Conservation (phyloP, 1,284 basidiomycete genomes). For the Pseudozyma flocculosa region DNA sequence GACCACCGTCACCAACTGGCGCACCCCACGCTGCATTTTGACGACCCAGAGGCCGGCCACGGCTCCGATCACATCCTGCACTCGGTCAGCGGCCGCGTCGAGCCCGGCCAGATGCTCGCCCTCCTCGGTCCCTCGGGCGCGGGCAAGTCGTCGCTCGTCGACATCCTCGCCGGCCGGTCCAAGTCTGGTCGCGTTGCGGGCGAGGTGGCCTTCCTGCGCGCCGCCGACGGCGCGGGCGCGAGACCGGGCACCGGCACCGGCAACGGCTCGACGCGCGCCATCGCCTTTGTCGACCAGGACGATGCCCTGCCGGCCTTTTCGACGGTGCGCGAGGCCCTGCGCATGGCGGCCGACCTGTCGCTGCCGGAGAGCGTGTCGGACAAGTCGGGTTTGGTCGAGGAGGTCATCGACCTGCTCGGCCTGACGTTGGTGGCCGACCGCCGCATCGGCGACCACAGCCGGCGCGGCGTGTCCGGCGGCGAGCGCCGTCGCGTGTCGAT, state of each 20-base stretch:
- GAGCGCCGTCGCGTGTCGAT: conserved; percentile 43
- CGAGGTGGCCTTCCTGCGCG: conserved; percentile 38
- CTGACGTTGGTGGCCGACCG: conserved; percentile 43
- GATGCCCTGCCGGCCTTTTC: conserved; percentile 36
- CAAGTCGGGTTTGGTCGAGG: conserved; percentile 42
- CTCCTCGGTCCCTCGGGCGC: conserved; percentile 47
- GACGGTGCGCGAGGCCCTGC: conserved; percentile 46
- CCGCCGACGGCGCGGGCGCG: conserved; percentile 42
- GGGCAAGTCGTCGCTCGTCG: conserved; percentile 48
- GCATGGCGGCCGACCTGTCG: conserved; percentile 42
- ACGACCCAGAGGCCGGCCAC: neutral
- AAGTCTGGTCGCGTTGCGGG: conserved; percentile 41
- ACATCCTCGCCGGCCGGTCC: conserved; percentile 41
- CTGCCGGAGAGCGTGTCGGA: conserved; percentile 37
- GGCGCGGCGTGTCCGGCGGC: conserved; percentile 43
- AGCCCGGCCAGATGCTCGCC: conserved; percentile 38
- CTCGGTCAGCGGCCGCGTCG: conserved; percentile 17
- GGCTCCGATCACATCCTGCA: conserved; percentile 15
- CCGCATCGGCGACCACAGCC: conserved; percentile 38
- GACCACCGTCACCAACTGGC: no score
- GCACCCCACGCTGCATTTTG: neutral
- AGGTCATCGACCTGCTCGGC: conserved; percentile 41
- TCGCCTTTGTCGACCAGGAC: conserved; percentile 48
- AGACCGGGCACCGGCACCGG: conserved; percentile 31
- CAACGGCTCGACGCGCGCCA: conserved; percentile 5